A percentile compares a stretch with the other conserved stretches of the same genome.
These are phyloP conservation scores for Rhodomyrtus psidioides DNA, from an alignment of 441 rosid genomes.

Conservation along the genomic window DNA sequence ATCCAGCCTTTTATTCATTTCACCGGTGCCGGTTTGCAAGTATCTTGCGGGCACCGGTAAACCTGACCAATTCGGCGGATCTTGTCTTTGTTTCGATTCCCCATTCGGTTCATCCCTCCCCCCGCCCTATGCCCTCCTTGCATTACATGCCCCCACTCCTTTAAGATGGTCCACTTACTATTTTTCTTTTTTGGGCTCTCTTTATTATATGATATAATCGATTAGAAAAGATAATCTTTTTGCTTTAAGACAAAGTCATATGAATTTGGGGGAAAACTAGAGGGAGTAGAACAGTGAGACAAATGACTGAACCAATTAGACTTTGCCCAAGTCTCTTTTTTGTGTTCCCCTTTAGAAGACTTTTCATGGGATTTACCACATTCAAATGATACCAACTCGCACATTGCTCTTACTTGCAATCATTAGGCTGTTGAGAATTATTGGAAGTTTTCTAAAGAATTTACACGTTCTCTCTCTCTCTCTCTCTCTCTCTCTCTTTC, in stretches of 20 bases:
- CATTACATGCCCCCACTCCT: neutral
- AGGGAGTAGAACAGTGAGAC: neutral
- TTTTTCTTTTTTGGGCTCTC: neutral
- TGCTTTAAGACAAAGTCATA: neutral
- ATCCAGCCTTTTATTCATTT: neutral
- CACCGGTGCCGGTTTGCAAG: accelerated
- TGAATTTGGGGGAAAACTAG: neutral
- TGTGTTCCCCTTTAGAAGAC: neutral
- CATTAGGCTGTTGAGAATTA: neutral
- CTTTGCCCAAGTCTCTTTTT: neutral
- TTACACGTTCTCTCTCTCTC: neutral
- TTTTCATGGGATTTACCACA: neutral
- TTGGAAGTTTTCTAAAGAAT: neutral
- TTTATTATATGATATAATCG: neutral
- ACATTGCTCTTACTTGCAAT: neutral
- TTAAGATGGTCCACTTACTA: neutral
- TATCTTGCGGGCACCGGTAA: neutral
- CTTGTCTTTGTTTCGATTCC: neutral
- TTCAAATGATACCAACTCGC: neutral
- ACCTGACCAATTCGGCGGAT: neutral
- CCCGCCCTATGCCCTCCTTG: neutral
- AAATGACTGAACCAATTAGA: neutral
- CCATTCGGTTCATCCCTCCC: neutral
- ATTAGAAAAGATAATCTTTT: neutral
- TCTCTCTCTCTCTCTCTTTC: neutral